Conservation (phyloP, 768 basidiomycete species). For the Tephrocybe sp. region DNA sequence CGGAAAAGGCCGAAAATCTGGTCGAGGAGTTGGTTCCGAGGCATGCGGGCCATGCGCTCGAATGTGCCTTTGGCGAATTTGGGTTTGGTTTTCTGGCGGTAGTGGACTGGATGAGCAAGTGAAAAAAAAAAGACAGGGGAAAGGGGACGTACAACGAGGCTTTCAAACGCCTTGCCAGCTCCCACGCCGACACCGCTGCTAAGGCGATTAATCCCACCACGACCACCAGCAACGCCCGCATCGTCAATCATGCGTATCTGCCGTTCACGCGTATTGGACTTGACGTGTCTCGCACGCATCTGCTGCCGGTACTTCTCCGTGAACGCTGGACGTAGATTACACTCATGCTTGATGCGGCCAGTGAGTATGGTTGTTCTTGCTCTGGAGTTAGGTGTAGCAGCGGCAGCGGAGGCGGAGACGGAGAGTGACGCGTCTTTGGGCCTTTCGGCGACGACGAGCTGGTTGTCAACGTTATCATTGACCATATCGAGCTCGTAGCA, state of each 20-base stretch:
- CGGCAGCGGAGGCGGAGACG: conserved; percentile 32
- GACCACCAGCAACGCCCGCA: conserved; percentile 63
- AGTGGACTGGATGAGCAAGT: background rate
- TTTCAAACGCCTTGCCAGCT: conserved; percentile 56
- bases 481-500: conserved; percentile 90
- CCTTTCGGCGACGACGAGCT: conserved; percentile 82
- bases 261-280: conserved; percentile 65
- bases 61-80: conserved; percentile 70
- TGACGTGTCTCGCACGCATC: conserved; percentile 64
- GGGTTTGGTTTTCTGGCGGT: conserved; percentile 58
- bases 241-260: conserved; percentile 78
- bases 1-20: conserved; percentile 77
- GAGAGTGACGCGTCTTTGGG: conserved; percentile 59
- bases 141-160: conserved; percentile 58
- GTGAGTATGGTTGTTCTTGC: conserved; percentile 79
- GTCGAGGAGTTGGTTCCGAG: conserved; percentile 85
- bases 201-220: conserved; percentile 75
- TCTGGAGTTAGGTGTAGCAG: conserved; percentile 50
- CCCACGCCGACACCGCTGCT: conserved; percentile 71
- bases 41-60: conserved; percentile 92
- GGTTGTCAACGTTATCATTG: conserved; percentile 81
- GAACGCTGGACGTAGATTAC: conserved; percentile 68
- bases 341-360: conserved; percentile 80
- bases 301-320: conserved; percentile 68
- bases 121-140: too few species aligned